Evolutionary conservation across 176 grass and related monocot genomes (phyloP), one percentile per base, ranked within the genome.

Genomic region (Ananas comosus): DNA sequence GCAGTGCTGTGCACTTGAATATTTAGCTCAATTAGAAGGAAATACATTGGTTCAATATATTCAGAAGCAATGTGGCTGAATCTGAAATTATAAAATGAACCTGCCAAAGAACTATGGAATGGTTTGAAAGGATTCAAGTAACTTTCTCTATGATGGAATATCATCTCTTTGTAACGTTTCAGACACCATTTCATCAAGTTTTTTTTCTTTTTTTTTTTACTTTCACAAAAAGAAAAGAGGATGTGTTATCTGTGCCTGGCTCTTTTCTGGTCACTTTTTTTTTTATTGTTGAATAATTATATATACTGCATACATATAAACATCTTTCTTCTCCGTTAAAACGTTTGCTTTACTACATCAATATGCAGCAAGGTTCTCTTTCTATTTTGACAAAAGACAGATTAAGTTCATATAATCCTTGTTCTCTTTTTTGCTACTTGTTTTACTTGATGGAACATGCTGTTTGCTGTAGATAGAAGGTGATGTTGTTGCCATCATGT

Each of bases 401-500:
- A 67, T 66, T 63, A 49, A 58, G 21, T 51, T 50, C 56, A 51
- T 16, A 25, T 11, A 0, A 9, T 64, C 75, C 16, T 64, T 48
- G 21, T 4, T 64, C 73, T 70, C 70, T 76, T 54, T 57, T 53
- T 68, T 49, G 49, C 49, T 53, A 65, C 24, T 80, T 0, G 33
- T 42, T 67, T 59, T 63, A 51, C 80, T 67, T 79, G 56, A 22
- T 69, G 64, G 61, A 18, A 76, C 49, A 65, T 66, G 23, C 48
- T 51, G 48, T 49, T 56, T 64, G 13, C 78, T 78, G 29, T 84
- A 93, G 94, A 73, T 93, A 56, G 94, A 99, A 88, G 94, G 94
- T 75, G 94, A 99, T 88, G 10, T 81, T 80, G 94, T 97, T 71
- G 94, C 89, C 71, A 53, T 97, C 29, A 78, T 69, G 14, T 11